A percentile compares a stretch with the other conserved stretches of the same genome.
Conservation (phyloP, 192 early-diverging fungal genomes). For the Coemansia sp. region DNA sequence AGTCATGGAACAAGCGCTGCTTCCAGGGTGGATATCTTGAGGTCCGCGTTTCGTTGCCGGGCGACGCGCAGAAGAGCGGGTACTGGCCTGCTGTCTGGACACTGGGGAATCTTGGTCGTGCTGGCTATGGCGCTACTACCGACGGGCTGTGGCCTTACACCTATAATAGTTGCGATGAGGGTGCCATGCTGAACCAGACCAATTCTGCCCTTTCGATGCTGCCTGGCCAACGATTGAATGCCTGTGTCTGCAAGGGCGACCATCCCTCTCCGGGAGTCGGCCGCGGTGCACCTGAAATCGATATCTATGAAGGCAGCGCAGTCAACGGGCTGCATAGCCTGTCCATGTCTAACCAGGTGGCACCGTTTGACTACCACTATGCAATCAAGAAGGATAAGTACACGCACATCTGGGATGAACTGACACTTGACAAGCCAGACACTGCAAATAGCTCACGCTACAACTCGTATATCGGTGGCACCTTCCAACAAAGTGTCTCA, state of each 20-base stretch:
- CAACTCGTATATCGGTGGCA: conserved; percentile 54
- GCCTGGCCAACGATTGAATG: conserved; percentile 58
- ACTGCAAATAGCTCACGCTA: conserved; percentile 29
- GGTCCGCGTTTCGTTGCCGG: conserved; percentile 58
- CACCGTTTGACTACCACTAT: conserved; percentile 57
- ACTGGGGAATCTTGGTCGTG: conserved; percentile 60
- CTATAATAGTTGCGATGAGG: conserved; percentile 55
- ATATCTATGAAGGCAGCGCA: conserved; percentile 56
- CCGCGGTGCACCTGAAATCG: conserved; percentile 60
- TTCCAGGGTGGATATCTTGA: conserved; percentile 64
- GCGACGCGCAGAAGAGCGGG: conserved; percentile 46
- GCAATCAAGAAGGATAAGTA: conserved; percentile 41
- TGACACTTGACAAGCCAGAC: conserved; percentile 16
- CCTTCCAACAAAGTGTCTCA: conserved; percentile 55
- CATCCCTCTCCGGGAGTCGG: conserved; percentile 56
- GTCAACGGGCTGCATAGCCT: conserved; percentile 24
- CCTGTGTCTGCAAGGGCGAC: conserved; percentile 55
- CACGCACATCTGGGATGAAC: conserved; percentile 51
- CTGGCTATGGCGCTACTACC: conserved; percentile 59
- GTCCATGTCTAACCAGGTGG: conserved; percentile 57
- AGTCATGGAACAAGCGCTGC: conserved; percentile 66
- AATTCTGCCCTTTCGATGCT: conserved; percentile 56
- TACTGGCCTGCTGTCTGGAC: conserved; percentile 62
- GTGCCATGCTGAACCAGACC: conserved; percentile 58
- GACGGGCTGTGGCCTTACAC: conserved; percentile 61